Percentiles rank a stretch among this genome's conserved stretches.
phyloP scores from a whole-genome alignment of 108 stramenopile species.

The Cylindrotheca fusiformis region DNA sequence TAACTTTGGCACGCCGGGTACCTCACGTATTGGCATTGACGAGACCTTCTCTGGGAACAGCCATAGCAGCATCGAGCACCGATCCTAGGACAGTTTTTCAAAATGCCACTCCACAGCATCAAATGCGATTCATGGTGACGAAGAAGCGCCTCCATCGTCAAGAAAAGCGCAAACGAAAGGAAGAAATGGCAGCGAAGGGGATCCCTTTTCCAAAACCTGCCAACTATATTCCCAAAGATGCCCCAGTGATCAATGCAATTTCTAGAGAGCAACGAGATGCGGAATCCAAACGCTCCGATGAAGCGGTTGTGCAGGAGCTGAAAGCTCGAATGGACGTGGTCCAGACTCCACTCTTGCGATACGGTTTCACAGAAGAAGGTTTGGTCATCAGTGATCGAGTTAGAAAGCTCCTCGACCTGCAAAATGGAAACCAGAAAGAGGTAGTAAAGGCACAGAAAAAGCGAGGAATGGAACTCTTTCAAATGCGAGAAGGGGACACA shows the following conservation, averaged over 20 bases:
- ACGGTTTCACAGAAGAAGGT: conserved; percentile 24
- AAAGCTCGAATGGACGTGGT: conserved; percentile 53
- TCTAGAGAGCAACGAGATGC: conserved; percentile 53
- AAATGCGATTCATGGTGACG: conserved; percentile 39
- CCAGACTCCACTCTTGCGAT: conserved; percentile 28
- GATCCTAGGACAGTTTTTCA: not conserved
- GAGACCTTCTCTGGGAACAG: conserved; percentile 2
- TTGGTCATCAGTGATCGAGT: conserved; percentile 71
- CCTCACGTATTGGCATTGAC: not conserved
- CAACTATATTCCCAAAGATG: conserved; percentile 63
- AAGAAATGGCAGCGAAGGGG: conserved; percentile 35
- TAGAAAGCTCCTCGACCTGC: conserved; percentile 64
- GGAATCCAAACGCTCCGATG: conserved; percentile 54
- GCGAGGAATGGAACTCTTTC: conserved; percentile 86
- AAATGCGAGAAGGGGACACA: conserved; percentile 84
- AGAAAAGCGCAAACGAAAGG: conserved; percentile 31
- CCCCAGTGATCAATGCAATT: conserved; percentile 70
- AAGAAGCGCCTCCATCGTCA: conserved; percentile 31
- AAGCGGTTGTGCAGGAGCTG: conserved; percentile 47
- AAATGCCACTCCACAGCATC: conserved; percentile 20
- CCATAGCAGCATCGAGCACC: not conserved
- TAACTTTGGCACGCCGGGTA: conserved; percentile 10
- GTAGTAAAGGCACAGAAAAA: conserved; percentile 78
- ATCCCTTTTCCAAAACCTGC: conserved; percentile 48
- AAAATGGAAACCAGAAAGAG: conserved; percentile 76